A percentile compares a stretch with the other conserved stretches of the same genome.
phyloP scores from a whole-genome alignment of 78 protist species.

The Capsaspora owczarzaki region DNA sequence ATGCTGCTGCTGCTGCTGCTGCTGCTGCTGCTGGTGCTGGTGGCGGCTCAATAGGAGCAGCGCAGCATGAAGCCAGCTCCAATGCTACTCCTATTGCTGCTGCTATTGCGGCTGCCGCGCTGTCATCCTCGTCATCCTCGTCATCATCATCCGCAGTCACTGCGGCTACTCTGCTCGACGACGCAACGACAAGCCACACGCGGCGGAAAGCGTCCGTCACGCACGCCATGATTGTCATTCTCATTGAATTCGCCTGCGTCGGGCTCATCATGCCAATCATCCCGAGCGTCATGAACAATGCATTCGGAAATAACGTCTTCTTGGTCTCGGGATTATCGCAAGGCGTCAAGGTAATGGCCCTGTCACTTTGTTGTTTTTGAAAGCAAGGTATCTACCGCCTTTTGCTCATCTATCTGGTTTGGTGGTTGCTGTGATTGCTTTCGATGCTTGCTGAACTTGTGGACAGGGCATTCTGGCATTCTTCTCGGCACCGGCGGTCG shows the following conservation, averaged over 20 bases:
- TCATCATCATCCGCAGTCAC: no score
- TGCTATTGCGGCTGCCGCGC: no score
- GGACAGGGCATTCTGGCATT: neutral
- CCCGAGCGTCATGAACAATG: neutral
- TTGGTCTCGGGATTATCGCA: neutral
- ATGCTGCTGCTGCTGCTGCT: no score
- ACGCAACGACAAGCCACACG: no score
- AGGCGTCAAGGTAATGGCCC: neutral
- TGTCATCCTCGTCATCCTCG: no score
- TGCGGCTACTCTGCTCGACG: no score
- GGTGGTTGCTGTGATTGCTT: neutral
- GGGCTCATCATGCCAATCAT: slow-evolving; percentile 5
- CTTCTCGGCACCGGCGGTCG: neutral
- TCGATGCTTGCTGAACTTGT: neutral
- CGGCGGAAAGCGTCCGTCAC: neutral
- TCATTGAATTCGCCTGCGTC: neutral
- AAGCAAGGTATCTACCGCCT: neutral
- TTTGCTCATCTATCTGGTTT: neutral
- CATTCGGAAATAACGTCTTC: neutral
- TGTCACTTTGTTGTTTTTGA: neutral
- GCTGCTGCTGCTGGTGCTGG: no score
- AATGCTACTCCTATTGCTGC: no score
- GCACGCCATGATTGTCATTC: neutral
- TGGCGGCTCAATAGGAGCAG: no score
- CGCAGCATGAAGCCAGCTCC: no score